Evolutionary conservation across 176 grass and related monocot genomes (phyloP).

Genomic region (Luzula sylvatica): DNA sequence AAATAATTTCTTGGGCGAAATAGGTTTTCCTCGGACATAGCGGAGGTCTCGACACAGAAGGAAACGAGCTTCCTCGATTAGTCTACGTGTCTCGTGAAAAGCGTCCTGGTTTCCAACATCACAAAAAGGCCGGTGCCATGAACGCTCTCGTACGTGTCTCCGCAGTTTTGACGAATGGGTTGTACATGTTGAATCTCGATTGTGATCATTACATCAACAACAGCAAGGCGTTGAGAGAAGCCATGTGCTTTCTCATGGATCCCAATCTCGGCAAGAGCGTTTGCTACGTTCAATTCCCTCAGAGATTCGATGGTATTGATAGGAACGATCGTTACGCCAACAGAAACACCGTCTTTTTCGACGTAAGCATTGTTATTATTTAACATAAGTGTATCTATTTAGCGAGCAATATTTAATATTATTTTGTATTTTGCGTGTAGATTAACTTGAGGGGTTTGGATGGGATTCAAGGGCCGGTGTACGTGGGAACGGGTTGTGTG

Average conservation of each 20-base stretch:
- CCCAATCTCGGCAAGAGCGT: conserved; percentile 84
- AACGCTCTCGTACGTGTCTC: conserved; percentile 98
- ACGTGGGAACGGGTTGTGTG: conserved; percentile 96
- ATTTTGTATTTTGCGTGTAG: conserved; percentile 32
- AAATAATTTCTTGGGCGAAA: neutral
- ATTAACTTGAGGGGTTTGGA: conserved; percentile 99
- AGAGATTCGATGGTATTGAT: conserved; percentile 96
- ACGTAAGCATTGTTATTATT: conserved; percentile 55
- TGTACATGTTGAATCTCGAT: conserved; percentile 96
- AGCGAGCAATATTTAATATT: too few species aligned
- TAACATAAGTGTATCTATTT: neutral
- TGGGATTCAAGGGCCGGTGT: conserved; percentile 91
- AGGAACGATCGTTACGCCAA: conserved; percentile 94
- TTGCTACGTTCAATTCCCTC: conserved; percentile 94
- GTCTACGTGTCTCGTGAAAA: conserved; percentile 99
- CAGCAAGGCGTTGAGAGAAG: conserved; percentile 83
- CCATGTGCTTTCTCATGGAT: conserved; percentile 99
- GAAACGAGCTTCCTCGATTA: conserved; percentile 87
- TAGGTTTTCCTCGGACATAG: conserved; percentile 97
- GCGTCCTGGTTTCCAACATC: conserved; percentile 91
- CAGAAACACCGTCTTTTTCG: conserved; percentile 93
- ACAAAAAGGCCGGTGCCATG: conserved; percentile 99
- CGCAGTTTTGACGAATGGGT: conserved; percentile 96
- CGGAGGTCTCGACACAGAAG: conserved; percentile 84
- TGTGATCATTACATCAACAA: conserved; percentile 99